Conservation (phyloP, 2,329 filamentous ascomycete genomes). For the Escovopsis sp. region DNA sequence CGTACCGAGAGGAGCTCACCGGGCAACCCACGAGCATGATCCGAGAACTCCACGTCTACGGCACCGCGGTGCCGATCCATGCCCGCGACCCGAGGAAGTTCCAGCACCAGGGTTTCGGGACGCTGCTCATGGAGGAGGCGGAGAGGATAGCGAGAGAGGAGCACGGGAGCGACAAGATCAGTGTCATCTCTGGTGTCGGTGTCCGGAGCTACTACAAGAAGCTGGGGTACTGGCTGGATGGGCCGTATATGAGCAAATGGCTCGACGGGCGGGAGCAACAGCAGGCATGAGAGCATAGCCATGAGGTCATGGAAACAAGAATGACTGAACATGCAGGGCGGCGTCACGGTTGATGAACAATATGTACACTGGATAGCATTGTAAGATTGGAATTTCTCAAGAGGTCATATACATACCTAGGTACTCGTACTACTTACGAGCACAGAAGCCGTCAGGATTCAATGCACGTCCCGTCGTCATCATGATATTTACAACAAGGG, state of each 20-base stretch:
- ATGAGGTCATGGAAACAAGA: not conserved
- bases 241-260: conserved; percentile 67
- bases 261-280: conserved; percentile 30
- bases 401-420: too few relatives aligned
- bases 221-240: conserved; percentile 86
- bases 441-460: too few relatives aligned
- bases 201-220: conserved; percentile 91
- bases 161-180: conserved; percentile 86
- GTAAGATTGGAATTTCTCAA: too few relatives aligned
- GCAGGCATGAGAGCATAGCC: not conserved
- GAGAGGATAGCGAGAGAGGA: conserved; percentile 90
- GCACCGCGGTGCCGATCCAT: conserved; percentile 92
- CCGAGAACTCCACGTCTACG: conserved; percentile 90
- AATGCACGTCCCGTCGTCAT: too few relatives aligned
- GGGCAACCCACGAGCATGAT: conserved; percentile 85
- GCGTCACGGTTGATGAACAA: too few relatives aligned
- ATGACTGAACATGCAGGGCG: not conserved
- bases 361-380: too few relatives aligned
- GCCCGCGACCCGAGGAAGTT: conserved; percentile 92
- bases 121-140: conserved; percentile 92
- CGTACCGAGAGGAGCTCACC: conserved; percentile 75
- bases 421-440: too few relatives aligned
- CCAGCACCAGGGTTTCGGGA: conserved; percentile 96
- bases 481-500: too few relatives aligned
- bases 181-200: conserved; percentile 94